These are phyloP conservation scores for Pyrenopolyporus hunteri DNA, from an alignment of 495 filamentous ascomycete species.

Conservation along the genomic window DNA sequence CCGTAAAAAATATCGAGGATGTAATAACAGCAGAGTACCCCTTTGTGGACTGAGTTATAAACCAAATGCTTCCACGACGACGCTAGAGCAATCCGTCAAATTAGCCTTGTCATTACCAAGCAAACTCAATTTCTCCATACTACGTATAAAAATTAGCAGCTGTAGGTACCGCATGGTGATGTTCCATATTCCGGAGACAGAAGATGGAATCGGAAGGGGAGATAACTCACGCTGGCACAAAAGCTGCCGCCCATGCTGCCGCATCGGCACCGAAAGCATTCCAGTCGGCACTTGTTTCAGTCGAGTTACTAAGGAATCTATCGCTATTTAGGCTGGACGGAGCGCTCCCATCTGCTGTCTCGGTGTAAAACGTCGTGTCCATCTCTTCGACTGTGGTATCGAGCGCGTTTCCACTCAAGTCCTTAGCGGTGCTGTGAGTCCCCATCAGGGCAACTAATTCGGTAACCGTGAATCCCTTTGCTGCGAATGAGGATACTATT, in stretches of 20 bases:
- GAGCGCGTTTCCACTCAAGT: conserved; percentile 18
- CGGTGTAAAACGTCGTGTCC: conserved; percentile 30
- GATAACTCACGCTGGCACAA: conserved; percentile 32
- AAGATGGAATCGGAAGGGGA: background rate
- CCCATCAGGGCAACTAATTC: conserved; percentile 38
- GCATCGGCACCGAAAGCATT: conserved; percentile 17
- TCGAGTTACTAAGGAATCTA: conserved; percentile 27
- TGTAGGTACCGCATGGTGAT: no score
- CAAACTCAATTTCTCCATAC: conserved; percentile 35
- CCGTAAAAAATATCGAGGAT: no score
- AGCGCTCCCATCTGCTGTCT: conserved; percentile 26
- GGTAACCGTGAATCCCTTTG: conserved; percentile 32
- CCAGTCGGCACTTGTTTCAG: conserved; percentile 27
- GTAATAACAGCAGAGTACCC: no score
- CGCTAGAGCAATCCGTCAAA: conserved; percentile 30
- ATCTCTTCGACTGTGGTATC: conserved; percentile 21
- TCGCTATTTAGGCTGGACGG: conserved; percentile 33
- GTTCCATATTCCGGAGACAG: background rate
- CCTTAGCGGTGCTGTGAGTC: conserved; percentile 32
- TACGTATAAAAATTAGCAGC: conserved; percentile 3
- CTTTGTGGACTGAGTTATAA: conserved; percentile 13
- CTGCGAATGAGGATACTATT: conserved; percentile 28
- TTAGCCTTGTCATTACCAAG: conserved; percentile 27
- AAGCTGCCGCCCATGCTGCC: conserved; percentile 30
- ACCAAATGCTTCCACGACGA: conserved; percentile 26